phyloP scores from a whole-genome alignment of 371 early-diverging fungal genomes.

The Mucor irregularis region DNA sequence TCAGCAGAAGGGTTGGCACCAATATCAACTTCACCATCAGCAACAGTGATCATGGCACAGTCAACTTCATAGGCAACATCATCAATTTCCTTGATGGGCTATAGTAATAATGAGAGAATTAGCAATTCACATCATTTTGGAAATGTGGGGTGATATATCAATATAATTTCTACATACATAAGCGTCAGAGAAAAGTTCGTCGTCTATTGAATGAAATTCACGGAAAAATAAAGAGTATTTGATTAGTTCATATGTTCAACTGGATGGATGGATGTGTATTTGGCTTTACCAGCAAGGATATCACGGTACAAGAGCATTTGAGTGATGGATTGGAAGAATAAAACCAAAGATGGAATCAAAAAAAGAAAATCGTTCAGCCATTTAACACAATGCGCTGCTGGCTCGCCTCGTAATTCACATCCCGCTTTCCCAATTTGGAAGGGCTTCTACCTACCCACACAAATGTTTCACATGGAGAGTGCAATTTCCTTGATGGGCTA shows the following conservation, averaged over 20 bases:
- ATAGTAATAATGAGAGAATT: neutral
- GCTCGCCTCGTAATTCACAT: no score
- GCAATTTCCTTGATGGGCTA: no score
- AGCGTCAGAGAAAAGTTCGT: conserved; percentile 93
- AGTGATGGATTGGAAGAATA: conserved; percentile 38
- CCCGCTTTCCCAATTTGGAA: no score
- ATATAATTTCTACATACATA: no score
- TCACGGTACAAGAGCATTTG: conserved; percentile 54
- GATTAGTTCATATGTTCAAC: no score
- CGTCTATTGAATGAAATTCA: conserved; percentile 53
- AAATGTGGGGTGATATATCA: no score
- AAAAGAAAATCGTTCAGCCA: no score
- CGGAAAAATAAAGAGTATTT: no score
- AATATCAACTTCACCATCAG: conserved; percentile 80
- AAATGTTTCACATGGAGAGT: no score
- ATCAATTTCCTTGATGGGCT: conserved; percentile 65
- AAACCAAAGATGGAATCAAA: conserved; percentile 11
- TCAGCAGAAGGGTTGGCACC: conserved; percentile 96
- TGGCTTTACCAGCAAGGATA: conserved; percentile 38
- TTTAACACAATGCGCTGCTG: no score
- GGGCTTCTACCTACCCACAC: no score
- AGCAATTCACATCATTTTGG: no score
- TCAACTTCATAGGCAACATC: conserved; percentile 81
- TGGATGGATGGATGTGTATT: neutral
- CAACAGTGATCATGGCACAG: conserved; percentile 71